Conservation (phyloP, 1,284 basidiomycete species). For the Puccinia brachypodii region DNA sequence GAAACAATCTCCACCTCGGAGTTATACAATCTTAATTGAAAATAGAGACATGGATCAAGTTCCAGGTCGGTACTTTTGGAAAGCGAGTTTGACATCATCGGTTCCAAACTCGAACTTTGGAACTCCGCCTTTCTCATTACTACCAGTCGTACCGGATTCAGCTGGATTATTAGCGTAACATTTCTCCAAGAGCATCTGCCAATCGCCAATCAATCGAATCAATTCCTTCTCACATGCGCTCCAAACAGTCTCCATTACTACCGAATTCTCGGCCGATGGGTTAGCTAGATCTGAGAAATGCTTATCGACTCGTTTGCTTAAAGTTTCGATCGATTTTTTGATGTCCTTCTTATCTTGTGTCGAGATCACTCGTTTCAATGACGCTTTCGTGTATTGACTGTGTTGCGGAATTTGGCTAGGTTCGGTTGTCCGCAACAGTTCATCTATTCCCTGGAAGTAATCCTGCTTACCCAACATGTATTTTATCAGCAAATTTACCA, state of each 20-base stretch:
- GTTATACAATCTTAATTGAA: too few species aligned
- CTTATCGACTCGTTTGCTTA: conserved; percentile 90
- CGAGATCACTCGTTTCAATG: conserved; percentile 79
- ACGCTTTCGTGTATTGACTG: conserved; percentile 71
- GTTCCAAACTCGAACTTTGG: conserved; percentile 71
- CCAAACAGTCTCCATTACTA: conserved; percentile 79
- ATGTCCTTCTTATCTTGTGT: conserved; percentile 85
- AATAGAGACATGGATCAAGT: too few species aligned
- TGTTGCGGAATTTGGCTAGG: conserved; percentile 77
- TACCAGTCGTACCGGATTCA: not conserved
- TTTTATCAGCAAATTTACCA: not conserved
- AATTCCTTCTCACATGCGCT: conserved; percentile 80
- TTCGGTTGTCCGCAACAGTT: conserved; percentile 75
- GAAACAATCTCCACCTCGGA: too few species aligned
- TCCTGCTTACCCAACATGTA: conserved; percentile 65
- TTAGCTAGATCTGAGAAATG: conserved; percentile 69
- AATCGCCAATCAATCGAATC: conserved; percentile 69
- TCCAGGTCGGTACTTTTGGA: conserved; percentile 55
- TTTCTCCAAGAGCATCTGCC: conserved; percentile 68
- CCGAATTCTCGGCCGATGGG: conserved; percentile 66
- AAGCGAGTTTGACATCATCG: conserved; percentile 74
- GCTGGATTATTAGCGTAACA: conserved; percentile 66
- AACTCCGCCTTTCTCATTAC: conserved; percentile 56
- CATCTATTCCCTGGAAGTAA: conserved; percentile 88
- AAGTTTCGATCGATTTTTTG: conserved; percentile 74